These are phyloP conservation scores for Serendipita sp. DNA, from an alignment of 768 basidiomycete genomes.

Conservation along the genomic window DNA sequence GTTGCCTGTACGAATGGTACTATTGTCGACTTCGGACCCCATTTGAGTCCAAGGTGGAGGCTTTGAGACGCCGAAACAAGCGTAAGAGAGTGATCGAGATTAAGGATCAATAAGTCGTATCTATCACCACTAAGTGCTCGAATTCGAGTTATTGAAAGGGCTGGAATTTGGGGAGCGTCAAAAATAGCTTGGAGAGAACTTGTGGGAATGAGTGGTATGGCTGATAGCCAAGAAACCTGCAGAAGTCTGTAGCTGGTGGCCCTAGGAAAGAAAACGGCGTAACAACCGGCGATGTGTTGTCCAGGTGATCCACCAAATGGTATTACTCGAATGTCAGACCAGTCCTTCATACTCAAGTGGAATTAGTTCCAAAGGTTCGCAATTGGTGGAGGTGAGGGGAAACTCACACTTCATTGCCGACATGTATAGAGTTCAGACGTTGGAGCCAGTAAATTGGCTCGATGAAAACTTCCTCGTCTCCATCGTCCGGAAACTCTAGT, in stretches of 20 bases:
- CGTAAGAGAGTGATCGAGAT: slow-evolving; percentile 34
- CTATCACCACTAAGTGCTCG: slow-evolving; percentile 45
- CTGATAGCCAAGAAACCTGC: slow-evolving; percentile 24
- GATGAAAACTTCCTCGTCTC: slow-evolving; percentile 27
- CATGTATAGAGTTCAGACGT: slow-evolving; percentile 28
- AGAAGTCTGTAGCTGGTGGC: slow-evolving; percentile 35
- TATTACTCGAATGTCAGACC: slow-evolving; percentile 36
- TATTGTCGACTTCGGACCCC: background rate
- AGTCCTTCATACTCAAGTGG: slow-evolving; percentile 24
- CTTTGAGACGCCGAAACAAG: slow-evolving; percentile 30
- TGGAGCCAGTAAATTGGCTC: slow-evolving; percentile 63
- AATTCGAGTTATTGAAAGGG: slow-evolving; percentile 40
- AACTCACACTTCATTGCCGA: slow-evolving; percentile 36
- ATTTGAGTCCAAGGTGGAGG: slow-evolving; percentile 10
- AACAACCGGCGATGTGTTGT: slow-evolving; percentile 32
- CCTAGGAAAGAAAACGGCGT: slow-evolving; percentile 40
- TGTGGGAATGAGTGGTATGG: slow-evolving; percentile 27
- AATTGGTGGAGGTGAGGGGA: background rate
- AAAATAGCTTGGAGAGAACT: slow-evolving; percentile 6
- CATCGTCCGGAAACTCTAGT: background rate
- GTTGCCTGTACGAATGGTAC: slow-evolving; percentile 14
- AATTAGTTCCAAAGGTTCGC: too few species aligned
- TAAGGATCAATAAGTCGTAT: slow-evolving; percentile 54
- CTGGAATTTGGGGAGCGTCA: slow-evolving; percentile 23
- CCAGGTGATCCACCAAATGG: slow-evolving; percentile 53